Evolutionary conservation across 1,139 yeast genomes (phyloP).

Genomic region (Pichia sp.): DNA sequence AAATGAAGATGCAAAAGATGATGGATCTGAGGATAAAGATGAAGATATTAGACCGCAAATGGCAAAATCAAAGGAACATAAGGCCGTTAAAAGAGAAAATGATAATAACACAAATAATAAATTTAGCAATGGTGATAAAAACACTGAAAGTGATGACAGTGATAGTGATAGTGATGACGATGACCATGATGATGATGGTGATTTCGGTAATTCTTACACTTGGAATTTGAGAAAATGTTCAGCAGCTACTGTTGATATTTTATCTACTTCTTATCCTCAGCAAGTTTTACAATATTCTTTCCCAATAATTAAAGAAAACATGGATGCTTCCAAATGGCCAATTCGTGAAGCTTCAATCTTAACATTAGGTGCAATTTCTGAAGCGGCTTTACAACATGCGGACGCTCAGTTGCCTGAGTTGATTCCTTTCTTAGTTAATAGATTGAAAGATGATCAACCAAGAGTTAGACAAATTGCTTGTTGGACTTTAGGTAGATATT

Average conservation of each 20-base stretch:
- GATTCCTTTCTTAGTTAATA: conserved; percentile 78
- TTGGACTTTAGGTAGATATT: conserved; percentile 88
- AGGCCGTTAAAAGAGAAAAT: conserved; percentile 33
- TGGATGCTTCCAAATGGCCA: conserved; percentile 73
- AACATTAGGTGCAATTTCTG: conserved; percentile 93
- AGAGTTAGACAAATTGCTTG: conserved; percentile 89
- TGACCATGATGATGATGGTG: conserved; percentile 55
- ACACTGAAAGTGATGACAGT: conserved; percentile 49
- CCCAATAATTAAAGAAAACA: conserved; percentile 69
- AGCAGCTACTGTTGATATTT: conserved; percentile 84
- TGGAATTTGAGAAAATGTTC: conserved; percentile 94
- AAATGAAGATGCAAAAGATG: conserved; percentile 63
- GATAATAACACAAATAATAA: conserved; percentile 20
- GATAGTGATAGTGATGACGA: conserved; percentile 45
- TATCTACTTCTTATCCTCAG: conserved; percentile 63
- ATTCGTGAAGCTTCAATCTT: conserved; percentile 88
- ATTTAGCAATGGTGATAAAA: conserved; percentile 37
- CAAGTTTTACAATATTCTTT: conserved; percentile 62
- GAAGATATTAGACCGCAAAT: conserved; percentile 81
- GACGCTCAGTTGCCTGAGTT: conserved; percentile 69
- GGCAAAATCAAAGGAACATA: conserved; percentile 66
- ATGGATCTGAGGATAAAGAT: conserved; percentile 67
- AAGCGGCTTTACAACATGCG: conserved; percentile 73
- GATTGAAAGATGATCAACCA: conserved; percentile 70
- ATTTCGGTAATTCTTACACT: conserved; percentile 60